Base-by-base conservation (phyloP, 345 rosid genomes). In the Citrus medica region DNA sequence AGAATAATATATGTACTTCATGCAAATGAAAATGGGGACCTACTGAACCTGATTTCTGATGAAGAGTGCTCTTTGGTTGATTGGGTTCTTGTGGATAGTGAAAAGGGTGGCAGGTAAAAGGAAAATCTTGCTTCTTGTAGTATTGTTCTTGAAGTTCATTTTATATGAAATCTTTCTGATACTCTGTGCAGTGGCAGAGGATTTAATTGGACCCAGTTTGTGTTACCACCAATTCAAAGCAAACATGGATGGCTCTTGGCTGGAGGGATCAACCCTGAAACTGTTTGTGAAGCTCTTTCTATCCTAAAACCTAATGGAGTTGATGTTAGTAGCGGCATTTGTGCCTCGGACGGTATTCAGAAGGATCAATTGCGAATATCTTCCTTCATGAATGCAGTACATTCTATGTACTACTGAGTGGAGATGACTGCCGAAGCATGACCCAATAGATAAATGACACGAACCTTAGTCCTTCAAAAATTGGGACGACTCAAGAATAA, bases 261-360 rank as follows among this genome's bases (percentile, higher is more conserved):
- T 2, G 97, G 95, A 42, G 98, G 98, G 81, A 89, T 95, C 80
- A 82, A 88, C 74, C 94, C 94, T 19, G 80, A 80, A 51, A 93
- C 91, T 42, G 94, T 81, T 78, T 64, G 79, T 74, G 89, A 88
- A 86, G 97, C 98, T 27, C 82, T 96, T 55, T 80, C 86, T 24
- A 84, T 76, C 35, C 90, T 91, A 59, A 85, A 86, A 73, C 97
- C 97, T 30, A 73, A 83, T 40, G 98, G 97, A n/a, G 81, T 91
- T 66, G 99, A 94, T 80, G 97, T 92, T 25, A 94, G 98, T 68
- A 92, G 97, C 16, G 93, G 98, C 70, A 89, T 96, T 79, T 92
- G 99, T 61, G 82, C 85, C 32, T 40, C 86, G 16, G 93, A 96
- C 75, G 95, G 97, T 5, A 84, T 94, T 66, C 87, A 73, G 46